Evolutionary conservation across 1,284 basidiomycete species (phyloP), one percentile per base, ranked within the genome.

Genomic region (Takashimella koratensis): DNA sequence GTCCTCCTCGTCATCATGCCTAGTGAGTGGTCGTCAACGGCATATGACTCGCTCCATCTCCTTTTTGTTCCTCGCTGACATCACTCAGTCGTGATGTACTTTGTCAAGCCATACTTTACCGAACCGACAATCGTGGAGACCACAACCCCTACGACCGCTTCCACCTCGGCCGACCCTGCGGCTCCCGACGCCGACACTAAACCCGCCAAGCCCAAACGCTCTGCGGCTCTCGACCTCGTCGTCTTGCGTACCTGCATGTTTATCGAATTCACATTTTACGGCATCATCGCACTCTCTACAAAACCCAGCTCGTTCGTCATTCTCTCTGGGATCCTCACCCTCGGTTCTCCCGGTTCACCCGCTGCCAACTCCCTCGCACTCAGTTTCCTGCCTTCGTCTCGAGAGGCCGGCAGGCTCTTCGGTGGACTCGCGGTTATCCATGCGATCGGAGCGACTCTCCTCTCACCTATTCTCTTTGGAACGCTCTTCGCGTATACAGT

Each of bases 1-100:
- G 81, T 83, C 55, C 76, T 92, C 54, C 78, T 85, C 1, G 54
- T 84, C 3, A 57, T 88, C 23, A 73, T 91, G 6, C 90, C 90
- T 11, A 21, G 76, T 75, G 30, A 64, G 74, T 69, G 20, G n/a
- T 5, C 2, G 12, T n/a, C n/a, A n/a, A n/a, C n/a, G n/a, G n/a
- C n/a, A n/a, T n/a, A n/a, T n/a, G n/a, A n/a, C n/a, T n/a, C n/a
- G n/a, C n/a, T n/a, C n/a, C n/a, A n/a, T n/a, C n/a, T n/a, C n/a
- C n/a, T n/a, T n/a, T n/a, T n/a, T n/a, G n/a, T n/a, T n/a, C n/a
- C n/a, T n/a, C n/a, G n/a, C n/a, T n/a, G n/a, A n/a, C n/a, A n/a
- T 36, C 25, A 45, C 30, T 5, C 56, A 76, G 74, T 71, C 23
- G 45, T 64, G 19, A 68, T 74, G 55, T 63, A 65, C 43, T 61